phyloP scores from a whole-genome alignment of 306 rosid genomes.

The Luffa aegyptiaca region DNA sequence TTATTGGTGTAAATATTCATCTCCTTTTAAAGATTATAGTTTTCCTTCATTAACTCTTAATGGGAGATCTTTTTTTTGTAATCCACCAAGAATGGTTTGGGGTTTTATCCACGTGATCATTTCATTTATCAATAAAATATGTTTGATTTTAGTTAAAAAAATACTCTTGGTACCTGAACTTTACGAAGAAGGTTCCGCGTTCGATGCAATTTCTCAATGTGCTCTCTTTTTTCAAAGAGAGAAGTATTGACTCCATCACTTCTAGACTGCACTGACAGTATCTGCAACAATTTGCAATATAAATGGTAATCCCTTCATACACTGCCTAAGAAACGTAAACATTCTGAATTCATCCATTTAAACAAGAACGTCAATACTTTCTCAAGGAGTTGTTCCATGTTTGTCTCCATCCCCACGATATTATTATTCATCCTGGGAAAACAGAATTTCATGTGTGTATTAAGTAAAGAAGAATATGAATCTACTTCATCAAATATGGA shows the following conservation, averaged over 20 bases:
- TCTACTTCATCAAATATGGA: not conserved
- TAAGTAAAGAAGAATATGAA: not conserved
- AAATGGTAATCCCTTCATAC: slow-evolving; percentile 5
- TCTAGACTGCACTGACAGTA: slow-evolving; percentile 85
- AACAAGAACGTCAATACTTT: slow-evolving; percentile 35
- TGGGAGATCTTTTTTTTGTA: too few relatives aligned
- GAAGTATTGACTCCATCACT: slow-evolving; percentile 80
- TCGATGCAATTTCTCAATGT: slow-evolving; percentile 71
- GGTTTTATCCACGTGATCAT: too few relatives aligned
- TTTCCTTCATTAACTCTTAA: too few relatives aligned
- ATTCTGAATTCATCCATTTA: not conserved
- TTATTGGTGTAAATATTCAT: not conserved
- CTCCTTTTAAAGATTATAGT: too few relatives aligned
- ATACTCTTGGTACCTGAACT: slow-evolving; percentile 52
- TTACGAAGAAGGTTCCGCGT: slow-evolving; percentile 87
- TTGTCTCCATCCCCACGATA: slow-evolving; percentile 81
- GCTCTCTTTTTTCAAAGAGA: slow-evolving; percentile 78
- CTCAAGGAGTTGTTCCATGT: slow-evolving; percentile 88
- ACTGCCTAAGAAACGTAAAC: not conserved
- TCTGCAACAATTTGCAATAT: slow-evolving; percentile 37
- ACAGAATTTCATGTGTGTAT: not conserved
- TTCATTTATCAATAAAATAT: too few relatives aligned
- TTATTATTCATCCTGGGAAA: slow-evolving; percentile 78
- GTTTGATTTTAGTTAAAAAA: too few relatives aligned
- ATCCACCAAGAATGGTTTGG: too few relatives aligned